Base-by-base conservation (phyloP, 805 yeast genomes). In the Myxozyma sirexii region DNA sequence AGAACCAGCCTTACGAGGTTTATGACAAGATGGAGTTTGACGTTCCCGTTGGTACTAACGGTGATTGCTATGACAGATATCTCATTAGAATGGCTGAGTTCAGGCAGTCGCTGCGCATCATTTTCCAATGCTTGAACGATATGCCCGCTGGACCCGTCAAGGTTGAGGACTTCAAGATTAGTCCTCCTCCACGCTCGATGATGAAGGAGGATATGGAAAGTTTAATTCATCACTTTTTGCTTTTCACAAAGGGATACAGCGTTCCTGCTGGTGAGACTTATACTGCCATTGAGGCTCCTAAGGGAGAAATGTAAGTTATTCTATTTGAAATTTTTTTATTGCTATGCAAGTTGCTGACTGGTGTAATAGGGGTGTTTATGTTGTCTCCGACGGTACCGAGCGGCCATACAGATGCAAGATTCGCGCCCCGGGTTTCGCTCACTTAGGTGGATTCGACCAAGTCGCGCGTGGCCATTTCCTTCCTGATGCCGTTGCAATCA, bases 151-250 rank as follows among this genome's bases (percentile, higher is more conserved):
- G 96, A 39, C 93, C 96, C 45, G 88, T 87, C 68, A 89, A 89
- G 78, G 94, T 87, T 62, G 96, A 90, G 78, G 96, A 90, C 77
- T 89, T 81, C 80, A 90, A 90, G 79, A 82, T 90, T 68, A 78
- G 84, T 54, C 90, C 94, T 35, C 96, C 96, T 38, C 85, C 96
- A 62, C 84, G 93, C 74, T 74, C 84, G 24, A 71, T 82, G 69
- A 90, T 90, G 96, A 90, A 90, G 78, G 90, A 86, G 73, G 96
- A 90, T 75, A 90, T 90, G 96, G 96, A 90, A 80, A 86, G 93
- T 23, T 81, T 90, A 68, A 90, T 90, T 73, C 96, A 90, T 75
- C 96, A 90, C 78, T 90, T 90, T 80, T 79, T 90, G 74, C 79
- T 87, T 67, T 90, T 85, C 80, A 87, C 96, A 57, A 90, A 90